Evolutionary conservation across 306 rosid species (phyloP).

Genomic region (Rosa rugosa): DNA sequence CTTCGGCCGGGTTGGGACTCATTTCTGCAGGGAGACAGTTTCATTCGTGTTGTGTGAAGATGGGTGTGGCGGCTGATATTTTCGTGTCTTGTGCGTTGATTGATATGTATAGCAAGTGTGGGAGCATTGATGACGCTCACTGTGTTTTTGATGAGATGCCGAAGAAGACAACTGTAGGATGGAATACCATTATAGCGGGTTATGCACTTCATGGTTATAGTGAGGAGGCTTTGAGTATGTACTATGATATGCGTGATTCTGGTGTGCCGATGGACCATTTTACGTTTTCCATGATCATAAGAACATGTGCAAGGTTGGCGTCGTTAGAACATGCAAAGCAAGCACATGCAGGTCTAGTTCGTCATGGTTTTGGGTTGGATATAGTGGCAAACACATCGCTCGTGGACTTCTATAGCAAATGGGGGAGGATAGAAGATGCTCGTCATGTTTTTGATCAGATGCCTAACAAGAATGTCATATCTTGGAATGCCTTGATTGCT

Average conservation of each 20-base stretch:
- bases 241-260: no score
- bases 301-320: no score
- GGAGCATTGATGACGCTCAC: constrained; percentile 72
- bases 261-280: no score
- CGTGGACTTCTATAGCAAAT: constrained; percentile 88
- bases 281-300: no score
- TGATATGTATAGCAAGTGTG: constrained; percentile 91
- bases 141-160: constrained; percentile 77
- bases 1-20: constrained; percentile 62
- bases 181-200: no score
- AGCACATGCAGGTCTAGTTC: constrained; percentile 84
- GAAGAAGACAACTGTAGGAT: constrained; percentile 29
- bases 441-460: constrained; percentile 70
- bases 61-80: background rate
- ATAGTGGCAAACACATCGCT: constrained; percentile 77
- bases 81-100: constrained; percentile 75
- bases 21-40: constrained; percentile 60
- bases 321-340: constrained; percentile 76
- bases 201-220: no score
- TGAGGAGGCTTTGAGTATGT: no score
- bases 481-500: constrained; percentile 87
- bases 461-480: constrained; percentile 58
- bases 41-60: constrained; percentile 77
- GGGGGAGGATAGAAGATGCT: constrained; percentile 84
- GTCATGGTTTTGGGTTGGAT: constrained; percentile 74